Conservation (phyloP, 768 basidiomycete species). For the Auricularia sp. region DNA sequence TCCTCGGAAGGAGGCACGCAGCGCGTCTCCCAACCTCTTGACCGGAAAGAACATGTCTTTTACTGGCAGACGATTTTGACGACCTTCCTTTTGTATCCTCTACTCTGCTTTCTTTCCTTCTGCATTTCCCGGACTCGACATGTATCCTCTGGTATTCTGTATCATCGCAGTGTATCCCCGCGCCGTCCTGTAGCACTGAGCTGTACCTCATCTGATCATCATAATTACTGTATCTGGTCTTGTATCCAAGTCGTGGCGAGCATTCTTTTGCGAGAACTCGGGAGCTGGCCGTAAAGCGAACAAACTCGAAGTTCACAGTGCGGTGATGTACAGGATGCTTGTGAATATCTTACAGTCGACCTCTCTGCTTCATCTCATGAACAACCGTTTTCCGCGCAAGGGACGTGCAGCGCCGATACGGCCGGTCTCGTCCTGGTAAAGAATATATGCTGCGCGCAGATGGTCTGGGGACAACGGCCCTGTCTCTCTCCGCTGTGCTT, state of each 20-base stretch:
- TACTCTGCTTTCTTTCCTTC: background rate
- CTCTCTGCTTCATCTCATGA: conserved; percentile 40
- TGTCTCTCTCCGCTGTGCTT: conserved; percentile 56
- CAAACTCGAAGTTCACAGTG: no score
- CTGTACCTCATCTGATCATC: background rate
- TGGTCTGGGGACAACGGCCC: conserved; percentile 85
- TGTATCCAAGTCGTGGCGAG: no score
- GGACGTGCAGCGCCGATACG: conserved; percentile 71
- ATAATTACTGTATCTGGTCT: background rate
- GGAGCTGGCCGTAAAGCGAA: no score
- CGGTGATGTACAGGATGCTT: no score
- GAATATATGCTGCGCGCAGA: conserved; percentile 77
- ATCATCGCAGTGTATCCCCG: background rate
- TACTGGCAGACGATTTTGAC: background rate
- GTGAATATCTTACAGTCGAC: background rate
- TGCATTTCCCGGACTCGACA: background rate
- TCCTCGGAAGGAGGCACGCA: conserved; percentile 5
- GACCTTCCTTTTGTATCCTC: background rate
- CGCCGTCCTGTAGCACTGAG: background rate
- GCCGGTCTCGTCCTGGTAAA: conserved; percentile 75
- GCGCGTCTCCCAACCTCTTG: conserved; percentile 3
- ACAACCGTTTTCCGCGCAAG: conserved; percentile 58
- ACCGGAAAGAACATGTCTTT: background rate
- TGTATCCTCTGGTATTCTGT: background rate
- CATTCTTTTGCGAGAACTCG: no score